A percentile compares a stretch with the other conserved stretches of the same genome.
phyloP scores from a whole-genome alignment of 805 yeast genomes.

The Wickerhamomyces canadensis region DNA sequence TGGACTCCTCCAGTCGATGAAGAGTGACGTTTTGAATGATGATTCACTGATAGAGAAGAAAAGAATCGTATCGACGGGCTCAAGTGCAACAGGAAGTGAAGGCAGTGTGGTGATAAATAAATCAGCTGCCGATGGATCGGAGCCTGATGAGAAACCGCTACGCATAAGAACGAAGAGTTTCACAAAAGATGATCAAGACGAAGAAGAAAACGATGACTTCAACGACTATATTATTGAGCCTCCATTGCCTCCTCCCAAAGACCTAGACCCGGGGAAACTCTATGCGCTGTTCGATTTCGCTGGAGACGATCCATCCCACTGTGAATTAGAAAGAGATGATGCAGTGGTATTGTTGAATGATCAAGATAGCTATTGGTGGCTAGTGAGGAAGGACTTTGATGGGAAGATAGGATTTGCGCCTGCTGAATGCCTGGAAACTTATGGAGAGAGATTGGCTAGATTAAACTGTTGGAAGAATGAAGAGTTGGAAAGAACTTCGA shows the following conservation, averaged over 20 bases:
- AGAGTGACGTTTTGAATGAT: constrained; percentile 16
- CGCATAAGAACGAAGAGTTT: constrained; percentile 18
- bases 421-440: constrained; percentile 90
- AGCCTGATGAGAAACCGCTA: constrained; percentile 12
- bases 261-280: constrained; percentile 73
- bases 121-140: constrained; percentile 15
- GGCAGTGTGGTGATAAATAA: constrained; percentile 17
- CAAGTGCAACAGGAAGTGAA: constrained; percentile 15
- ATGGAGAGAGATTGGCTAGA: constrained; percentile 85
- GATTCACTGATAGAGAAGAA: constrained; percentile 16
- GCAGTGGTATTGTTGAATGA: constrained; percentile 80
- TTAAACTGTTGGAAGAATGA: constrained; percentile 91
- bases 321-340: constrained; percentile 73
- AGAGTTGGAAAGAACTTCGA: constrained; percentile 32
- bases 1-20: constrained; percentile 15
- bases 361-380: constrained; percentile 96
- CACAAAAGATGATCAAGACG: constrained; percentile 30
- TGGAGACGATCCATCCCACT: constrained; percentile 93
- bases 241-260: constrained; percentile 60
- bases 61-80: constrained; percentile 17
- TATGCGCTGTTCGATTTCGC: constrained; percentile 84
- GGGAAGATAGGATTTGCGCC: constrained; percentile 91
- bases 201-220: constrained; percentile 34
- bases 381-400: constrained; percentile 54
- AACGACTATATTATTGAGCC: constrained; percentile 34